These are phyloP conservation scores for Botrytis aclada DNA, from an alignment of 2,329 filamentous ascomycete species.

Conservation along the genomic window DNA sequence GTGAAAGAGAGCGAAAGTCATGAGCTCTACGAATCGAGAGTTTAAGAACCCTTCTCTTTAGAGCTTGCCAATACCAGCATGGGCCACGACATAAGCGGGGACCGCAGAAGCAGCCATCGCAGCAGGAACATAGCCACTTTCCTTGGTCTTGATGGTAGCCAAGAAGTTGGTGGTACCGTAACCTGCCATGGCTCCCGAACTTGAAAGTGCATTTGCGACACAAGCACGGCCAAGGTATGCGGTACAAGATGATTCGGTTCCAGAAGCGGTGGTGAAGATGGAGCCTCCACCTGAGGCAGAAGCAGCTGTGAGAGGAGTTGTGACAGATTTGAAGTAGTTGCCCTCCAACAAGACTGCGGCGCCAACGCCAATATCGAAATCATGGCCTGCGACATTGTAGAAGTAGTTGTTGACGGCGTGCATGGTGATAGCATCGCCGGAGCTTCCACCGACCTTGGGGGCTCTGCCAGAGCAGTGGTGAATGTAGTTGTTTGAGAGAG, in stretches of 20 bases:
- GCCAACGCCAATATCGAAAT: constrained; percentile 41
- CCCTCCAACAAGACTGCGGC: constrained; percentile 42
- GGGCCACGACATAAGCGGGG: constrained; percentile 1
- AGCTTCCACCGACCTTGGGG: constrained; percentile 40
- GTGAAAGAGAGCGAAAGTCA: neutral
- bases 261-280: constrained; percentile 9
- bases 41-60: neutral
- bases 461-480: constrained; percentile 44
- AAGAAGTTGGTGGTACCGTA: neutral
- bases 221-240: constrained; percentile 21
- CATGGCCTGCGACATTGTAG: constrained; percentile 42
- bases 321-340: constrained; percentile 43
- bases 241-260: constrained; percentile 12
- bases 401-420: constrained; percentile 45
- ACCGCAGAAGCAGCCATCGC: constrained; percentile 10
- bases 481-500: constrained; percentile 43
- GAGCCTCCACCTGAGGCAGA: neutral
- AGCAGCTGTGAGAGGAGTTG: constrained; percentile 25
- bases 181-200: constrained; percentile 3
- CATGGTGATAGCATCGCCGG: constrained; percentile 34
- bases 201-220: constrained; percentile 18
- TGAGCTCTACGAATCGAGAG: too few species aligned
- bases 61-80: constrained; percentile 18
- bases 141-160: constrained; percentile 5
- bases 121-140: neutral